phyloP scores from a whole-genome alignment of 1,284 basidiomycete species.

The Malassezia cuniculi region DNA sequence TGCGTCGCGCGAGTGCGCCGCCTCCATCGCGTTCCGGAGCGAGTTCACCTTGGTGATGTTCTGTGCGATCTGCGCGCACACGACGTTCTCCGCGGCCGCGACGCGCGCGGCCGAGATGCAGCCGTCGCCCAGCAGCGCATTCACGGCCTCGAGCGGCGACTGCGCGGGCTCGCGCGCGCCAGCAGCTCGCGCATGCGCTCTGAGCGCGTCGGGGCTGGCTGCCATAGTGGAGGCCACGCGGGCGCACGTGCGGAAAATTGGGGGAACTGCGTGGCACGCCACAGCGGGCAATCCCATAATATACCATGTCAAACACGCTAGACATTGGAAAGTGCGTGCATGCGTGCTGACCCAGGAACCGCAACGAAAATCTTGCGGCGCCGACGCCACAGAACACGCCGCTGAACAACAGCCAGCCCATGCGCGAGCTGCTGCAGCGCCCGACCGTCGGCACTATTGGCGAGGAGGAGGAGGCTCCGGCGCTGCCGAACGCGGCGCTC shows the following conservation, averaged over 20 bases:
- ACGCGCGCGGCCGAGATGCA: neutral
- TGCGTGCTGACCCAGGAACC: conserved; percentile 16
- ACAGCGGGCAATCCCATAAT: no score
- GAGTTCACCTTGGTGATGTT: no score
- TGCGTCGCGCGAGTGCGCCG: conserved; percentile 1
- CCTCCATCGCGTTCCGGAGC: neutral
- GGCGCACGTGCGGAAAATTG: no score
- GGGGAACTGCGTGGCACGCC: no score
- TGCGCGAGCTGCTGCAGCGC: conserved; percentile 54
- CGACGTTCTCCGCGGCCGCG: no score
- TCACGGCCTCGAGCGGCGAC: no score
- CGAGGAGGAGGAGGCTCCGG: conserved; percentile 37
- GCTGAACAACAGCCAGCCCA: conserved; percentile 57
- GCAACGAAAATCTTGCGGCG: conserved; percentile 47
- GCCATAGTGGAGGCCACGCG: no score
- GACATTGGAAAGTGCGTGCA: conserved; percentile 24
- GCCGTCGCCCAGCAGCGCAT: neutral
- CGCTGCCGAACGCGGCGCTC: conserved; percentile 38
- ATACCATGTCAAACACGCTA: conserved; percentile 19
- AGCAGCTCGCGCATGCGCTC: conserved; percentile 2
- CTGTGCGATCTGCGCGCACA: no score
- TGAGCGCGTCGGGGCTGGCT: no score
- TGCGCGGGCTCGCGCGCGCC: no score
- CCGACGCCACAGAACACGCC: conserved; percentile 74
- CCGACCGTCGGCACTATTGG: conserved; percentile 47